Base-by-base conservation (phyloP, 495 filamentous ascomycete species). In the Xylaria longipes region DNA sequence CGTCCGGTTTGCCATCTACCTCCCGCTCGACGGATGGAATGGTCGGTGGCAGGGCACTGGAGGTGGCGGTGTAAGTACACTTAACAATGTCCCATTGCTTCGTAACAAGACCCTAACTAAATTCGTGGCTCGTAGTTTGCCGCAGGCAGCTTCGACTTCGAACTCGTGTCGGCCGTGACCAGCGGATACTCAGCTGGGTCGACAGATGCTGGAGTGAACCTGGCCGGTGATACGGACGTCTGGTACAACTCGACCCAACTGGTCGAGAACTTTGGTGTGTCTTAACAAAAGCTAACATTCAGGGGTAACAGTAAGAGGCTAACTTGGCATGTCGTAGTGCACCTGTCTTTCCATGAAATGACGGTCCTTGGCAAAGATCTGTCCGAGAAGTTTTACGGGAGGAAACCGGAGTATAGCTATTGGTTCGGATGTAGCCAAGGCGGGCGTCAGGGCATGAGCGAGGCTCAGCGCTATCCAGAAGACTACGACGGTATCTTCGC, bases 401-500 rank as follows among this genome's bases (percentile, higher is more conserved):
- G 50, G 43, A 61, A 68, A 15, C 73, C 80, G 35, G 70, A 76
- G 15, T 83, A 82, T 69, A 79, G 73, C 54, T 87, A 87, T 73
- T 87, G 80, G 70, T 71, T 76, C 27, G 85, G 85, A 52, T 87
- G 84, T 75, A 84, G 82, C 17, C 84, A 83, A 14, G 85, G 85
- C 56, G 85, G 85, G 3, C 78, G 82, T 4, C 84, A 87, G 73
- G 84, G 83, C 17, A 65, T 84, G 33, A 82, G 79, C 48, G 74
- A 79, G 33, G 80, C 81, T 6, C 78, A 86, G 74, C 70, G 71
- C 41, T 86, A 79, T 57, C 84, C 84, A 2, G 78, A 83, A 20
- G 82, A 85, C 68, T 84, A 89, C 69, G 88, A 91, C 74, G 89
- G 89, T 37, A 85, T 91, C 8, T 77, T 90, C 39, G 87, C 87